Conservation (phyloP, 2,329 filamentous ascomycete genomes). For the Neonectria hederae region DNA sequence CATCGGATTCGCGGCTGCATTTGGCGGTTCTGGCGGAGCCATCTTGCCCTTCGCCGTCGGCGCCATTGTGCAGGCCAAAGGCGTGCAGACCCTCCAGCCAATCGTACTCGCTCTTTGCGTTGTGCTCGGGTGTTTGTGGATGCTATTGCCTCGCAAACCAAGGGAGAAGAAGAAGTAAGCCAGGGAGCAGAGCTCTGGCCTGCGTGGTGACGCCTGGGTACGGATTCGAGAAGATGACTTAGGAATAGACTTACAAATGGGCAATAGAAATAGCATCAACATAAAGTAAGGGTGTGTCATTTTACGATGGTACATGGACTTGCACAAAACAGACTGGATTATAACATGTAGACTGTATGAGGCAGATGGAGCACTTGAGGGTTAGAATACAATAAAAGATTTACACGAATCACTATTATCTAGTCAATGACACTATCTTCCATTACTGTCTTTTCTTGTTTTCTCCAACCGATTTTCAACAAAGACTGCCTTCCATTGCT, state of each 20-base stretch:
- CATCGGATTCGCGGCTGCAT: constrained; percentile 80
- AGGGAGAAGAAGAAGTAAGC: not conserved
- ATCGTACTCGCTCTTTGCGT: constrained; percentile 61
- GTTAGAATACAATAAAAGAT: not conserved
- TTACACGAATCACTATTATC: no score
- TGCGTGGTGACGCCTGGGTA: not conserved
- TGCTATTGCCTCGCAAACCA: not conserved
- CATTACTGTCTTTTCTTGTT: no score
- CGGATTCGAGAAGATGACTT: not conserved
- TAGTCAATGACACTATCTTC: no score
- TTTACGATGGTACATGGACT: not conserved
- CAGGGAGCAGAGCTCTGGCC: not conserved
- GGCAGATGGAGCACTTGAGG: not conserved
- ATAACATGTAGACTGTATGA: not conserved
- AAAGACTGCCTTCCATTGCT: no score
- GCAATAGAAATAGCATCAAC: not conserved
- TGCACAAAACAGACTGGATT: not conserved
- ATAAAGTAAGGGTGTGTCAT: not conserved
- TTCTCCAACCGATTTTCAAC: no score
- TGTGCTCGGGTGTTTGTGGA: constrained; percentile 40
- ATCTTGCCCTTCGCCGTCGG: constrained; percentile 72
- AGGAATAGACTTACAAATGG: not conserved
- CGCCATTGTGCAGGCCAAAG: constrained; percentile 67
- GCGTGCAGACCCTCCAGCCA: constrained; percentile 66
- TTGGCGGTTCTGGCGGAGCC: constrained; percentile 78